Conservation (phyloP, 2,329 filamentous ascomycete genomes). For the Sporothrix pallida region DNA sequence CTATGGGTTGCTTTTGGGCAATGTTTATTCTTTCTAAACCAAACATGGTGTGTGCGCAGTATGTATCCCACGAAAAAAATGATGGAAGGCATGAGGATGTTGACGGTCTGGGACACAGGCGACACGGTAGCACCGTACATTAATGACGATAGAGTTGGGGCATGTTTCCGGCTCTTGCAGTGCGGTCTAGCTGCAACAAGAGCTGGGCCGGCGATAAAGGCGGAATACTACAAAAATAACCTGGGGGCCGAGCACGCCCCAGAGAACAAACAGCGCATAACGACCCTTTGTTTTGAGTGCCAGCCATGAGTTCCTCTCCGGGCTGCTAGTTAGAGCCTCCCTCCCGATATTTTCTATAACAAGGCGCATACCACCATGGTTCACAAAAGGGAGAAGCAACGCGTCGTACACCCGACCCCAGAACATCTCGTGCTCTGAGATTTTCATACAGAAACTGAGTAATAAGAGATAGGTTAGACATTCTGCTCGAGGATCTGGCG, state of each 20-base stretch:
- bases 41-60: conserved; percentile 42
- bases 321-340: conserved; percentile 39
- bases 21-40: conserved; percentile 53
- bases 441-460: conserved; percentile 49
- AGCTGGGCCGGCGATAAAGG: conserved; percentile 43
- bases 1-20: too few species aligned
- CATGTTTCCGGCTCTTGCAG: conserved; percentile 42
- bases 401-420: conserved; percentile 46
- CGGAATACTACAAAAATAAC: conserved; percentile 43
- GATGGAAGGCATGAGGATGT: conserved; percentile 42
- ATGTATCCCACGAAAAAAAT: conserved; percentile 45
- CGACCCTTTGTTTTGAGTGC: conserved; percentile 44
- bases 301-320: conserved; percentile 41
- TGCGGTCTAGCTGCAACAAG: conserved; percentile 41
- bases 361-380: conserved; percentile 44
- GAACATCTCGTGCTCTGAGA: conserved; percentile 48
- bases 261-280: conserved; percentile 45
- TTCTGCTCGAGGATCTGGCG: conserved; percentile 46
- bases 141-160: conserved; percentile 42
- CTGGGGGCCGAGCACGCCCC: conserved; percentile 47
- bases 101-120: conserved; percentile 42
- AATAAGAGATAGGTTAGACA: conserved; percentile 45
- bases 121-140: conserved; percentile 41
- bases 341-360: conserved; percentile 41
- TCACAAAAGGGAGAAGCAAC: conserved; percentile 44